Percentiles rank a stretch among this genome's conserved stretches.
phyloP scores from a whole-genome alignment of 164 flowering plant genomes.

The Buxus sempervirens region DNA sequence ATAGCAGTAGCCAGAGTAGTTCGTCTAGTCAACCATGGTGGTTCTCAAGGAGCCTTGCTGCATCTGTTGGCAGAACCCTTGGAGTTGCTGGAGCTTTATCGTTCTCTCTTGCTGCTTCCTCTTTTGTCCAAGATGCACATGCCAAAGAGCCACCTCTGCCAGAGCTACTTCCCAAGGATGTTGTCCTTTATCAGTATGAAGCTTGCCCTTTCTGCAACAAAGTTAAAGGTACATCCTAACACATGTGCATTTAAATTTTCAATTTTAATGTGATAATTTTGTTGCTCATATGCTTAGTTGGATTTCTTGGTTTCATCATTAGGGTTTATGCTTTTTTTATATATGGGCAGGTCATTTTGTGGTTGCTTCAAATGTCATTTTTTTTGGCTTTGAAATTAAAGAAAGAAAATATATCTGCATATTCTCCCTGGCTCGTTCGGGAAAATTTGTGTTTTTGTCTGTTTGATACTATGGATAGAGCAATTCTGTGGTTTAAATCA shows the following conservation, averaged over 20 bases:
- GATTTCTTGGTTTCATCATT: neutral
- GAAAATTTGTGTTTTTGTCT: no score
- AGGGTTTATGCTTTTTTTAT: no score
- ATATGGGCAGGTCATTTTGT: no score
- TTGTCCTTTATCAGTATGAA: slow-evolving; percentile 93
- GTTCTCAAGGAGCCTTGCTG: slow-evolving; percentile 12
- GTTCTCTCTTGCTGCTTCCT: slow-evolving; percentile 50
- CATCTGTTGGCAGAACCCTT: slow-evolving; percentile 9
- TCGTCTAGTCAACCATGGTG: slow-evolving; percentile 5
- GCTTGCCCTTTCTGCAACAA: slow-evolving; percentile 99
- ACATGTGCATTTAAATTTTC: neutral
- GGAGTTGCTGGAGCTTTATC: slow-evolving; percentile 44
- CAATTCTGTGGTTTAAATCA: no score
- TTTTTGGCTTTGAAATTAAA: no score
- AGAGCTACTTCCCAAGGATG: slow-evolving; percentile 54
- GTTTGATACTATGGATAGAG: no score
- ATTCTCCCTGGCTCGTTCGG: no score
- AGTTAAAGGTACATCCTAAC: slow-evolving; percentile 56
- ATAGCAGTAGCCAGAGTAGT: slow-evolving; percentile 12
- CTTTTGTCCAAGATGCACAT: slow-evolving; percentile 33
- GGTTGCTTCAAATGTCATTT: no score
- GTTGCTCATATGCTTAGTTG: neutral
- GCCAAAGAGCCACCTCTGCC: slow-evolving; percentile 56
- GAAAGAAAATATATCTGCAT: no score
- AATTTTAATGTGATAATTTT: no score